These are phyloP conservation scores for Tetrahymena malaccensis DNA, from an alignment of 73 alveolate species.

Conservation along the genomic window DNA sequence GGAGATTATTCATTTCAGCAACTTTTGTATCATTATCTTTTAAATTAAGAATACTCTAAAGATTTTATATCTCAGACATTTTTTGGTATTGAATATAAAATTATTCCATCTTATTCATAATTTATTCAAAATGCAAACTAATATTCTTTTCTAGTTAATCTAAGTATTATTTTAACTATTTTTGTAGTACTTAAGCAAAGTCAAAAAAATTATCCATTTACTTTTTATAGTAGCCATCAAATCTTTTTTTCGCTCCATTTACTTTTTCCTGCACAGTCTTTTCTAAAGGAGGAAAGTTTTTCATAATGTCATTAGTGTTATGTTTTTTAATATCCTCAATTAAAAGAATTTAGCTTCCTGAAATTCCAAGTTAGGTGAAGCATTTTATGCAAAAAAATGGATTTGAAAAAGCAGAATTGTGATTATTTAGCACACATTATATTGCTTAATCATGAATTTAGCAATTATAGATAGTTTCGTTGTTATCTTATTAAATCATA, in stretches of 20 bases:
- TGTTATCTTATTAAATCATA: too few species aligned
- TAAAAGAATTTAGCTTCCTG: not conserved
- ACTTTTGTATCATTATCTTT: not conserved
- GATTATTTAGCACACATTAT: not conserved
- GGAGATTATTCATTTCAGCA: not conserved
- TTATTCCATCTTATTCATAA: not conserved
- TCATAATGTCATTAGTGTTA: too few species aligned
- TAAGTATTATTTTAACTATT: too few species aligned
- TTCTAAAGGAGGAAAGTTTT: not conserved
- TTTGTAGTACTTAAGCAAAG: not conserved
- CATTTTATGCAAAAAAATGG: not conserved
- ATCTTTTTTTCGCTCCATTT: not conserved
- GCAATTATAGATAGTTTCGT: not conserved
- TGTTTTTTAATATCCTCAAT: not conserved
- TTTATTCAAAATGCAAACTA: not conserved
- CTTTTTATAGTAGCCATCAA: not conserved
- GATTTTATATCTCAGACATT: not conserved
- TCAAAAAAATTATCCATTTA: not conserved
- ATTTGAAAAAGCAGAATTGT: not conserved
- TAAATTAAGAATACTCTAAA: not conserved
- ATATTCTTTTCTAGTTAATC: not conserved
- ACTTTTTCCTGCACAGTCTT: not conserved
- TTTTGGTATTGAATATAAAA: too few species aligned
- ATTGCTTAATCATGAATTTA: not conserved
- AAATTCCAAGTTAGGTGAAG: not conserved